A percentile compares a stretch with the other conserved stretches of the same genome.
Evolutionary conservation across 768 basidiomycete species (phyloP).

Genomic region (Nidularia sp.): DNA sequence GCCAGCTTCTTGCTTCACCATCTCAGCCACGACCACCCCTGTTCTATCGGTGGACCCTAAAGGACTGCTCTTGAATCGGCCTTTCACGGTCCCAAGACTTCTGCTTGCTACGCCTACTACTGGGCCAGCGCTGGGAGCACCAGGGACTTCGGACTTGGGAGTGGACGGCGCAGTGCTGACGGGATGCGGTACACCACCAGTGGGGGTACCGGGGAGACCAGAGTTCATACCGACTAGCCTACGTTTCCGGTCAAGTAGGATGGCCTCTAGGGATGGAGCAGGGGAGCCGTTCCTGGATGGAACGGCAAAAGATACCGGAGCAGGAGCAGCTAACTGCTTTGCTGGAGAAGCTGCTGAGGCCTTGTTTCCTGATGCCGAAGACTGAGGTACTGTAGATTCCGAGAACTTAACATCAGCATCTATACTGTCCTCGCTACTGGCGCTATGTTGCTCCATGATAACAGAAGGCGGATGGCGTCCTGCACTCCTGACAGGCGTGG

Average conservation of each 20-base stretch:
- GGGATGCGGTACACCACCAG: slow-evolving; percentile 2
- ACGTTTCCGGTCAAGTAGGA: slow-evolving; percentile 63
- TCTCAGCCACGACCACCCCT: slow-evolving; percentile 47
- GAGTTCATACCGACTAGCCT: slow-evolving; percentile 25
- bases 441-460: slow-evolving; percentile 23
- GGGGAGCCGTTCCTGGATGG: slow-evolving; percentile 38
- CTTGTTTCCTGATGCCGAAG: too few species aligned
- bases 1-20: slow-evolving; percentile 31
- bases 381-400: background rate
- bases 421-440: slow-evolving; percentile 1
- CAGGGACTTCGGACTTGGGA: slow-evolving; percentile 11
- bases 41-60: slow-evolving; percentile 36
- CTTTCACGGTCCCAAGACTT: slow-evolving; percentile 24
- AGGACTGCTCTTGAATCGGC: slow-evolving; percentile 74
- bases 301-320: slow-evolving; percentile 2
- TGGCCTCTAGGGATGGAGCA: slow-evolving; percentile 60
- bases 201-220: background rate
- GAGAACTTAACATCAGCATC: background rate
- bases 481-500: slow-evolving; percentile 2
- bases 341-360: background rate
- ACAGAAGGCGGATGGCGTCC: slow-evolving; percentile 11
- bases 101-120: slow-evolving; percentile 7
- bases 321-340: background rate
- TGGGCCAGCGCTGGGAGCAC: slow-evolving; percentile 1
- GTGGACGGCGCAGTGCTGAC: background rate